Evolutionary conservation across 2,329 filamentous ascomycete genomes (phyloP).

Genomic region (Geosmithia putterillii): DNA sequence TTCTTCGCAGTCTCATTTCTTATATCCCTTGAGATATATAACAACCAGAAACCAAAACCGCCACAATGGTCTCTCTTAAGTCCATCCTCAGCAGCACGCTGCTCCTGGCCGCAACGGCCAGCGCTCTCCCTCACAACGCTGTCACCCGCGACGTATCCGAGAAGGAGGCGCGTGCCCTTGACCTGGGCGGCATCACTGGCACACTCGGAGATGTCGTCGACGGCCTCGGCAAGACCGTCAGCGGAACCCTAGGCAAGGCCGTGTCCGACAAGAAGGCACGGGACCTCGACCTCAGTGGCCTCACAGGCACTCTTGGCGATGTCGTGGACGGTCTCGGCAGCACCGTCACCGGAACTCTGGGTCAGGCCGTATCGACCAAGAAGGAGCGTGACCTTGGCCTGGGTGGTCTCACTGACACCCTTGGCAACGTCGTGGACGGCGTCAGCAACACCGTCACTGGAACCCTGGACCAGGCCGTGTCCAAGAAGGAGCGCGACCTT

Average conservation of each 20-base stretch:
- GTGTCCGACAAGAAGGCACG: neutral
- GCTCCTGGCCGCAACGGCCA: constrained; percentile 1
- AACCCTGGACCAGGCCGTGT: too few relatives aligned
- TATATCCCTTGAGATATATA: neutral
- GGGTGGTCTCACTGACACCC: neutral
- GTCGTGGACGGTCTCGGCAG: neutral
- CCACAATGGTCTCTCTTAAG: constrained; percentile 2
- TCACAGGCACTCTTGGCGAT: too few relatives aligned
- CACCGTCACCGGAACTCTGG: neutral
- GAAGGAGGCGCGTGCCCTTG: neutral
- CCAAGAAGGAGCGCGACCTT: too few relatives aligned
- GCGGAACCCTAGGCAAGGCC: neutral
- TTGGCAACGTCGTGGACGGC: neutral
- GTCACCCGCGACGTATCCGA: neutral
- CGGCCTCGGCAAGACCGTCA: neutral
- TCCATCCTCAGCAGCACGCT: constrained; percentile 1
- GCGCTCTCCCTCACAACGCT: constrained; percentile 1
- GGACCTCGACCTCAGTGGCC: too few relatives aligned
- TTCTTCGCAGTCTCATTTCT: neutral
- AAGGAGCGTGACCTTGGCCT: neutral
- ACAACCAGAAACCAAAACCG: neutral
- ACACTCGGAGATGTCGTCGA: neutral
- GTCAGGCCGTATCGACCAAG: too few relatives aligned
- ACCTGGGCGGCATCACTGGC: neutral
- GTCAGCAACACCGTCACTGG: too few relatives aligned